Evolutionary conservation across 2,329 filamentous ascomycete genomes (phyloP).

Genomic region (Fusarium sp.): DNA sequence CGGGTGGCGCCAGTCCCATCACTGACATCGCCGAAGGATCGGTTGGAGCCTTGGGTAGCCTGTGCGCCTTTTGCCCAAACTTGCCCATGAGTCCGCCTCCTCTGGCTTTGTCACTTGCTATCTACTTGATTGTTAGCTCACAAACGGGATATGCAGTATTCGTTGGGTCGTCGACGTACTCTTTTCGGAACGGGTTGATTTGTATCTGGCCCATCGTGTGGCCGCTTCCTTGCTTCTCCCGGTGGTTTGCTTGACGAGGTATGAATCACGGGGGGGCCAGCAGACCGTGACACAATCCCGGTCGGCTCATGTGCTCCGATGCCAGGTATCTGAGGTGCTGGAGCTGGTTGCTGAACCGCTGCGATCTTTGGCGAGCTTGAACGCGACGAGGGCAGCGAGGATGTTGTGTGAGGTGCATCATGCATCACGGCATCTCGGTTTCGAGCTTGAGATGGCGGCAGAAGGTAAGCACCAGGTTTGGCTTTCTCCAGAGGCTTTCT

Average conservation of each 20-base stretch:
- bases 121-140: conserved; percentile 45
- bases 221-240: conserved; percentile 55
- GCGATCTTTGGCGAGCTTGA: conserved; percentile 20
- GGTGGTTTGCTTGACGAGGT: conserved; percentile 42
- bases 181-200: conserved; percentile 52
- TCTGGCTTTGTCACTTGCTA: conserved; percentile 47
- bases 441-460: conserved; percentile 11
- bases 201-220: conserved; percentile 52
- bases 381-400: conserved; percentile 19
- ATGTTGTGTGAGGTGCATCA: conserved; percentile 26
- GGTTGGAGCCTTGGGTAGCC: conserved; percentile 47
- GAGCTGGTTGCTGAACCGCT: conserved; percentile 3
- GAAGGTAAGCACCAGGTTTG: conserved; percentile 40
- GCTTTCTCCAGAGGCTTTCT: conserved; percentile 56
- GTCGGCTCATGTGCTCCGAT: conserved; percentile 25
- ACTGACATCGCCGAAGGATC: conserved; percentile 66
- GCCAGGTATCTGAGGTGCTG: conserved; percentile 28
- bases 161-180: conserved; percentile 49
- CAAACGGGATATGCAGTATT: not conserved
- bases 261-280: conserved; percentile 55
- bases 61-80: conserved; percentile 48
- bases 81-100: conserved; percentile 51
- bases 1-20: conserved; percentile 60
- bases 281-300: conserved; percentile 40
- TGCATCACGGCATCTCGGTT: conserved; percentile 34